Percentiles rank a stretch among this genome's conserved stretches.
phyloP scores from a whole-genome alignment of 768 basidiomycete genomes.

The Naganishia vishniacii region DNA sequence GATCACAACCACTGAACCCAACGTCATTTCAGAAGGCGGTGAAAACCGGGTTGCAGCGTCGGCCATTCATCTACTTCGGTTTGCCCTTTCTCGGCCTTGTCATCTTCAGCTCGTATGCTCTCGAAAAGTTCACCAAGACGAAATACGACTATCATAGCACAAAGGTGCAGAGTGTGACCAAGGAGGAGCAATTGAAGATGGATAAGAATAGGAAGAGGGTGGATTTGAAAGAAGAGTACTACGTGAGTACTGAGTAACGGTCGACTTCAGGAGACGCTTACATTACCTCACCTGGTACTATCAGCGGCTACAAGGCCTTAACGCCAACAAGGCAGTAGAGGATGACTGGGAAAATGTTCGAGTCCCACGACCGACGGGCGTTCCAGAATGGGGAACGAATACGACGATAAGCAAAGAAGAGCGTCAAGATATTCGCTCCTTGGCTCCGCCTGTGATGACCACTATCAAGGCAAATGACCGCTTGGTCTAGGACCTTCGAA shows the following conservation, averaged over 20 bases:
- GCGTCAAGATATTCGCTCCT: not conserved
- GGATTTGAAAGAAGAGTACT: constrained; percentile 93
- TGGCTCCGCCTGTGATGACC: not conserved
- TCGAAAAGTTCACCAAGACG: constrained; percentile 78
- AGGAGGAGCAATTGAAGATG: constrained; percentile 71
- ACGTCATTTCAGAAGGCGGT: constrained; percentile 27
- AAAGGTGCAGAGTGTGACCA: constrained; percentile 65
- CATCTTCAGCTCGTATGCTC: constrained; percentile 76
- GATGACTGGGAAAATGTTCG: constrained; percentile 80
- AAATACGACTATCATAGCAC: constrained; percentile 82
- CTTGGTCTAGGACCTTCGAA: not conserved
- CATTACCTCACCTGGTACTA: not conserved
- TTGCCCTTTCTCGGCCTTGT: constrained; percentile 79
- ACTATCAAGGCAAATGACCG: not conserved
- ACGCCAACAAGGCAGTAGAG: not conserved
- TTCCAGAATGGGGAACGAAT: constrained; percentile 81
- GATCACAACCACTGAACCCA: constrained; percentile 35
- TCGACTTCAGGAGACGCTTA: not conserved
- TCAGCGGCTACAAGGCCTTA: constrained; percentile 28
- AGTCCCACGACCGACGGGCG: constrained; percentile 72
- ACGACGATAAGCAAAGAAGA: constrained; percentile 32
- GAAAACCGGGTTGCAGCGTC: constrained; percentile 32
- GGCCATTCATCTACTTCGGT: constrained; percentile 62
- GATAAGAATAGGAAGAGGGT: constrained; percentile 69
- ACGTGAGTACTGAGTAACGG: constrained; percentile 57